Percentiles rank a stretch among this genome's conserved stretches.
Evolutionary conservation across 2,329 filamentous ascomycete species (phyloP).

Genomic region (Leptosphaerulina australis): DNA sequence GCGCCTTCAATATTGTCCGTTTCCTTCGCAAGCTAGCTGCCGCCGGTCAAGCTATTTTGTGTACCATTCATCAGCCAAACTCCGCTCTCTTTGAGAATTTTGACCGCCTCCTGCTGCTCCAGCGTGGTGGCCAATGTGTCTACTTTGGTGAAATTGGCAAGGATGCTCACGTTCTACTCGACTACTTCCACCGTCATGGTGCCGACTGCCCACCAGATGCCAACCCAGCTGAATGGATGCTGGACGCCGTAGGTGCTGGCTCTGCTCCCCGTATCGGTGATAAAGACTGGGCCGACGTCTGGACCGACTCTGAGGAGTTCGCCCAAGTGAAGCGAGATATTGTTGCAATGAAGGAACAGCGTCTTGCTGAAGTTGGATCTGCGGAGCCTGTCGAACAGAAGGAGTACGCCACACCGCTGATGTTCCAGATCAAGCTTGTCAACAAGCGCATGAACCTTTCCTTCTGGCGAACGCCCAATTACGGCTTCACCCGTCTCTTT

Average conservation of each 20-base stretch:
- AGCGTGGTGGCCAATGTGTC: conserved; percentile 78
- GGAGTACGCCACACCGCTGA: conserved; percentile 82
- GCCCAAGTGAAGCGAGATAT: conserved; percentile 71
- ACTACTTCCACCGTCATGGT: conserved; percentile 59
- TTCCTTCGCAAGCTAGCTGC: conserved; percentile 77
- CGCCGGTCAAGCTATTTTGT: conserved; percentile 86
- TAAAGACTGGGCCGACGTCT: conserved; percentile 80
- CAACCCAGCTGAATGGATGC: conserved; percentile 76
- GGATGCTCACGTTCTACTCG: conserved; percentile 73
- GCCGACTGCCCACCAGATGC: conserved; percentile 63
- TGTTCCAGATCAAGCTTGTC: conserved; percentile 79
- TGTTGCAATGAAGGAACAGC: conserved; percentile 66
- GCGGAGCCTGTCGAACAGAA: conserved; percentile 61
- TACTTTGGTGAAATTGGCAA: conserved; percentile 86
- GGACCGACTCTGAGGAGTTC: conserved; percentile 74
- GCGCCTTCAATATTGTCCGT: conserved; percentile 76
- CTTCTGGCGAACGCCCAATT: conserved; percentile 87
- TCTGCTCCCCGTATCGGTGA: conserved; percentile 73
- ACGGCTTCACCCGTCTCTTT: conserved; percentile 86
- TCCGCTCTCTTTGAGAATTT: conserved; percentile 87
- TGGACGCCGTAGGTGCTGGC: conserved; percentile 81
- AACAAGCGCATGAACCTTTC: conserved; percentile 74
- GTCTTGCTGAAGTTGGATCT: conserved; percentile 56
- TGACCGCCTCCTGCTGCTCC: conserved; percentile 78
- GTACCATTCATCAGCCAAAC: conserved; percentile 90